Conservation (phyloP, 352 stramenopile species). For the Phytophthora hibernalis region DNA sequence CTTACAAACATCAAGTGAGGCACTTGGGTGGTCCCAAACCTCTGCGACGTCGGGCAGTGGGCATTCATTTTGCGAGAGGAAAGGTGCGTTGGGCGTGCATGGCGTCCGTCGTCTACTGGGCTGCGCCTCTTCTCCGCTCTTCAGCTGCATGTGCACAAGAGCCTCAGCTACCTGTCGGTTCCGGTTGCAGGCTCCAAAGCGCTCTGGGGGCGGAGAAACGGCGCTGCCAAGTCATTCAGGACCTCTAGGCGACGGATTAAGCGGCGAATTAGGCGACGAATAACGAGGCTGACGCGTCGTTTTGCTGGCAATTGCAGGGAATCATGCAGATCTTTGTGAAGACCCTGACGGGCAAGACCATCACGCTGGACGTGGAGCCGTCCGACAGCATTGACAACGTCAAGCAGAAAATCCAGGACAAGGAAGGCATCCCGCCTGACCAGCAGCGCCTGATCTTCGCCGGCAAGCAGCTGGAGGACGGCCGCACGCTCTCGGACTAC, state of each 20-base stretch:
- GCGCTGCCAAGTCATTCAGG: neutral
- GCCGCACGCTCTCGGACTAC: constrained; percentile 94
- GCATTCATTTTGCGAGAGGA: constrained; percentile 63
- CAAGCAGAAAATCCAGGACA: constrained; percentile 99
- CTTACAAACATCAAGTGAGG: constrained; percentile 14
- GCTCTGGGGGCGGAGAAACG: constrained; percentile 15
- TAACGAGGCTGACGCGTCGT: constrained; percentile 22
- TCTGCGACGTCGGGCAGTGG: constrained; percentile 24
- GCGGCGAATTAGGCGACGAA: constrained; percentile 9
- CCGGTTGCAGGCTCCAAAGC: neutral
- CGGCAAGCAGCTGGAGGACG: constrained; percentile 99
- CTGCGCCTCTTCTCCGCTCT: neutral
- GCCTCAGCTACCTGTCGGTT: neutral
- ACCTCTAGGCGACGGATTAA: constrained; percentile 8
- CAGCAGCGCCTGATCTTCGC: constrained; percentile 99
- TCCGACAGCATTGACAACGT: constrained; percentile 99
- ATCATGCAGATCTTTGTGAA: constrained; percentile 99
- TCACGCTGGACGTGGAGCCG: constrained; percentile 97
- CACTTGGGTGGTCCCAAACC: constrained; percentile 48
- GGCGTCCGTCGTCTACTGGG: constrained; percentile 14
- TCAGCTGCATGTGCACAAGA: neutral
- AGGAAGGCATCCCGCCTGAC: constrained; percentile 99
- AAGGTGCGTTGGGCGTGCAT: constrained; percentile 44
- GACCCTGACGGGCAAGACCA: constrained; percentile 97
- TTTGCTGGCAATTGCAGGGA: constrained; percentile 25